Percentiles rank a stretch among this genome's conserved stretches.
Conservation (phyloP, 2,329 filamentous ascomycete genomes). For the Lecanicillium sp. region DNA sequence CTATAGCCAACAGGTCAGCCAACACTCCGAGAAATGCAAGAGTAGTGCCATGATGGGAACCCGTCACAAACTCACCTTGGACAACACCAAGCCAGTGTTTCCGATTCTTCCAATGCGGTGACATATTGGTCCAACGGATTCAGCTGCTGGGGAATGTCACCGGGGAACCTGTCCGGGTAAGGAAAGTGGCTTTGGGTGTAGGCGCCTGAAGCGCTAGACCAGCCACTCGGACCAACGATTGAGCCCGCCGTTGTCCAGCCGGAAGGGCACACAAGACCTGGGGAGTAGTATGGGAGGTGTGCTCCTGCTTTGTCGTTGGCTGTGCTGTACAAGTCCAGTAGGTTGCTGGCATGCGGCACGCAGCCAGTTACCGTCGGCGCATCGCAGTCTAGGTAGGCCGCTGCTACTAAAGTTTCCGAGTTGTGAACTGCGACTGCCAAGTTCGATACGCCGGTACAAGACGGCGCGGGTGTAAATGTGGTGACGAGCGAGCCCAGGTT, state of each 20-base stretch:
- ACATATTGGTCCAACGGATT: not conserved
- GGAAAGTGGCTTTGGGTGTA: constrained; percentile 8
- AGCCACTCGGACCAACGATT: constrained; percentile 7
- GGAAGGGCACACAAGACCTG: constrained; percentile 15
- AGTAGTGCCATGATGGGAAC: no score
- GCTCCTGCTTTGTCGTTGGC: no score
- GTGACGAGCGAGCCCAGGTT: constrained; percentile 23
- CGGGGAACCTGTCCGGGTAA: no score
- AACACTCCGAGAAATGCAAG: no score
- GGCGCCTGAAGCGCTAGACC: constrained; percentile 4
- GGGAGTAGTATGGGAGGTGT: constrained; percentile 13
- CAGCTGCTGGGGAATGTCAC: not conserved
- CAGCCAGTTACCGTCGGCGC: no score
- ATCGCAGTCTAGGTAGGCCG: no score
- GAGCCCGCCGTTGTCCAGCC: constrained; percentile 17
- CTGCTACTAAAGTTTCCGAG: no score
- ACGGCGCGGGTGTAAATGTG: constrained; percentile 17
- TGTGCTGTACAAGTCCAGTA: no score
- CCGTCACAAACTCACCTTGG: constrained; percentile 14
- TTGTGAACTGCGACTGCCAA: not conserved
- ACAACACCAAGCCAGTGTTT: constrained; percentile 16
- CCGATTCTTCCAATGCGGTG: constrained; percentile 10
- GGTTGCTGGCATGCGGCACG: no score
- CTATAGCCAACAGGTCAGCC: no score
- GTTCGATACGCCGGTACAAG: constrained; percentile 14